Percentiles rank a stretch among this genome's conserved stretches.
Conservation (phyloP, 768 basidiomycete genomes). For the Rhodosporidiobolus sp. region DNA sequence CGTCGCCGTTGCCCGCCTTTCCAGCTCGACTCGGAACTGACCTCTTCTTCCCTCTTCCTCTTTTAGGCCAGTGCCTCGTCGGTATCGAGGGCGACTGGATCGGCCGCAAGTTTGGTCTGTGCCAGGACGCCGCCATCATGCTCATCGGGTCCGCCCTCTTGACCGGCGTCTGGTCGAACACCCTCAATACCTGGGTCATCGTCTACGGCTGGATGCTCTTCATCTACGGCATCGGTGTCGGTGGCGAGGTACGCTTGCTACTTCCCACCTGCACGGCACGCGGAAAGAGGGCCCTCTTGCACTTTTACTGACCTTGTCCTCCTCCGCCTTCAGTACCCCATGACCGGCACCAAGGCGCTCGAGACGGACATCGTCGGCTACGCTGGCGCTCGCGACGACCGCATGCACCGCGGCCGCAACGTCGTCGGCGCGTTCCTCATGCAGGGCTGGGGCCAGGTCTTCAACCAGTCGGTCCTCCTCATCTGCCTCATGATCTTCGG, state of each 20-base stretch:
- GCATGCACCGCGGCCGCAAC: conserved; percentile 51
- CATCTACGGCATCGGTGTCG: conserved; percentile 51
- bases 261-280: too few species aligned
- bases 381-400: conserved; percentile 48
- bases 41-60: neutral
- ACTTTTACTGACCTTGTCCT: too few species aligned
- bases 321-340: conserved; percentile 51
- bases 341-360: conserved; percentile 51
- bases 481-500: conserved; percentile 52
- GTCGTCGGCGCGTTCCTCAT: conserved; percentile 53
- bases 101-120: conserved; percentile 45
- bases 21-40: neutral
- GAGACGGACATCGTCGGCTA: conserved; percentile 46
- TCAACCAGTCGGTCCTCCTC: conserved; percentile 49
- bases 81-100: conserved; percentile 50
- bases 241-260: conserved; percentile 15
- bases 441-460: conserved; percentile 47
- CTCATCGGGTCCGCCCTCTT: conserved; percentile 51
- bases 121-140: conserved; percentile 51
- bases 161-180: conserved; percentile 51
- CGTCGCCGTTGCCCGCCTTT: conserved; percentile 8
- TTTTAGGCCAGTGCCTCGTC: conserved; percentile 19
- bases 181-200: conserved; percentile 52
- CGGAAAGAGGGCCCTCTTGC: too few species aligned
- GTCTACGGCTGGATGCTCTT: conserved; percentile 50